phyloP scores from a whole-genome alignment of 2,329 filamentous ascomycete species.

The Scedosporium aurantiacum region DNA sequence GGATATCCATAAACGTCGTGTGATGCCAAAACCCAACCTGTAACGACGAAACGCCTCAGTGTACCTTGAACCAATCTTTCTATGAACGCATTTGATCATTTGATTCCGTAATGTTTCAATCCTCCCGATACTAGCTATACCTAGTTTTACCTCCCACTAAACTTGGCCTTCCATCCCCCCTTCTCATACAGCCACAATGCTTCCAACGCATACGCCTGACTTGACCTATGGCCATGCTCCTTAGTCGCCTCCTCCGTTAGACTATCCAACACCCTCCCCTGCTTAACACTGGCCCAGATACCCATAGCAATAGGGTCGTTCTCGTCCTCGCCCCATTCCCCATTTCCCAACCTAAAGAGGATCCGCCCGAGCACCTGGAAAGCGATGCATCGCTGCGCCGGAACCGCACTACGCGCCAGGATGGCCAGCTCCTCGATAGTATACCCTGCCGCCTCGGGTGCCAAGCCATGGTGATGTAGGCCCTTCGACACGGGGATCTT shows the following conservation, averaged over 20 bases:
- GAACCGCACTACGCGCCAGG: constrained; percentile 68
- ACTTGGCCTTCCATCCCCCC: constrained; percentile 58
- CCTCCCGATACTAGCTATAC: not conserved
- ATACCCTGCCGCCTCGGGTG: constrained; percentile 89
- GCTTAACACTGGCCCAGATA: constrained; percentile 70
- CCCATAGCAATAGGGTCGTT: constrained; percentile 58
- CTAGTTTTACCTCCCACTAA: constrained; percentile 36
- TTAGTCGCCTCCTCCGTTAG: constrained; percentile 65
- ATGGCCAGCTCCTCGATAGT: constrained; percentile 78
- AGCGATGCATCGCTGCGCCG: constrained; percentile 80
- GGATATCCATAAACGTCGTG: not conserved
- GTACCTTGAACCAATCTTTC: too few species aligned
- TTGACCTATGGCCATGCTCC: constrained; percentile 63
- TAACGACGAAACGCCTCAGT: too few species aligned
- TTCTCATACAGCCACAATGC: constrained; percentile 74
- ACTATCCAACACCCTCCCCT: constrained; percentile 65
- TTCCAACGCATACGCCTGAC: constrained; percentile 75
- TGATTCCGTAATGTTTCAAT: not conserved
- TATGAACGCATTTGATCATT: not conserved
- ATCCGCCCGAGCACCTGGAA: constrained; percentile 85
- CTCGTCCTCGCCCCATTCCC: constrained; percentile 50
- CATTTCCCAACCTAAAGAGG: constrained; percentile 69
- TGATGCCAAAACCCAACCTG: not conserved
- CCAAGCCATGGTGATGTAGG: constrained; percentile 85
- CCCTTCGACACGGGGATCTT: constrained; percentile 67